Conservation (phyloP, 2,329 filamentous ascomycete genomes). For the Aspergillus pseudoterreus region DNA sequence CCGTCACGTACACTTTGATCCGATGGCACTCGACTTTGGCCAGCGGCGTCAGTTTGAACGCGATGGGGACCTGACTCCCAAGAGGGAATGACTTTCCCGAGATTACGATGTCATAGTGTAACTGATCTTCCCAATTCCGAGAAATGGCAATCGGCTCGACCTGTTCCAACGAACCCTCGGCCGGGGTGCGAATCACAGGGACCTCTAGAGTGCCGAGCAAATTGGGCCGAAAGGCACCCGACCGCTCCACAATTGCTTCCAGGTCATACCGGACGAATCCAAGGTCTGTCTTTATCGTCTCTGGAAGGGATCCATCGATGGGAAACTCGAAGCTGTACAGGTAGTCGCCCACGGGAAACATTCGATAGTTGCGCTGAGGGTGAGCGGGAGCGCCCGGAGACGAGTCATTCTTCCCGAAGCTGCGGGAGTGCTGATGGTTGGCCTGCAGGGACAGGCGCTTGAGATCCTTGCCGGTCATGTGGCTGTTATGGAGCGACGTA, state of each 20-base stretch:
- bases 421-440: slow-evolving; percentile 66
- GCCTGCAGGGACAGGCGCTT: slow-evolving; percentile 74
- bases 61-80: slow-evolving; percentile 82
- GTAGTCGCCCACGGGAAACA: slow-evolving; percentile 74
- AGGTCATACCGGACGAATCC: slow-evolving; percentile 86
- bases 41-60: slow-evolving; percentile 87
- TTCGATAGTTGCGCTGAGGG: slow-evolving; percentile 76
- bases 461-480: slow-evolving; percentile 45
- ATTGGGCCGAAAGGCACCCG: slow-evolving; percentile 86
- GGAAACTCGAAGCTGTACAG: slow-evolving; percentile 76
- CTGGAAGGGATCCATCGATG: slow-evolving; percentile 72
- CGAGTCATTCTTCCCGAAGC: slow-evolving; percentile 76
- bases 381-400: slow-evolving; percentile 53
- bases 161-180: slow-evolving; percentile 84
- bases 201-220: slow-evolving; percentile 79
- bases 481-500: slow-evolving; percentile 43
- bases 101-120: slow-evolving; percentile 94
- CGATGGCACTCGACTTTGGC: slow-evolving; percentile 92
- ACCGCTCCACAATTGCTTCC: slow-evolving; percentile 77
- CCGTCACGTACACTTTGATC: slow-evolving; percentile 85
- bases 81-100: slow-evolving; percentile 93
- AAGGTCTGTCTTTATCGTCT: slow-evolving; percentile 83
- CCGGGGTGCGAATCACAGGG: slow-evolving; percentile 75
- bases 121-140: slow-evolving; percentile 88
- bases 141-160: slow-evolving; percentile 92